phyloP scores from a whole-genome alignment of 1,284 basidiomycete genomes.

The Trichosporon asahii region DNA sequence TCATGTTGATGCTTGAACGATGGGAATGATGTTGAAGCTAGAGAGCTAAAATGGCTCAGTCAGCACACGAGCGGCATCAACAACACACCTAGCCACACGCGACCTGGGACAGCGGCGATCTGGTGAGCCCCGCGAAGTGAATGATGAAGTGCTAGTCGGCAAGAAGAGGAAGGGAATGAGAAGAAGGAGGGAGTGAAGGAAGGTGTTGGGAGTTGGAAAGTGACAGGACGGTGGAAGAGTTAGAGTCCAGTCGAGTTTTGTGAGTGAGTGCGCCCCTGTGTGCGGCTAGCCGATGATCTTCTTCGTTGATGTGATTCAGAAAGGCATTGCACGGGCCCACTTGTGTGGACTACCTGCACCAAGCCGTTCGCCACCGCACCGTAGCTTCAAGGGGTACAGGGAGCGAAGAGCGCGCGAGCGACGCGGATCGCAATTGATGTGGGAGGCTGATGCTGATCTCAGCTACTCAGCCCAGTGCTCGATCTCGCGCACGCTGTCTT shows the following conservation, averaged over 20 bases:
- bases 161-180: neutral
- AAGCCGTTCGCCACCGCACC: neutral
- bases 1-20: neutral
- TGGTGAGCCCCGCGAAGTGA: neutral
- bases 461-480: neutral
- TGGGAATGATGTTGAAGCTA: neutral
- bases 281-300: neutral
- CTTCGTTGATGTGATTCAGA: neutral
- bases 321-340: constrained; percentile 1
- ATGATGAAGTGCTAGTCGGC: neutral
- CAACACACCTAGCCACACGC: neutral
- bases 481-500: too few relatives aligned
- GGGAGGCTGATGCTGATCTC: neutral
- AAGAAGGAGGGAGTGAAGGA: neutral
- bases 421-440: neutral
- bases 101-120: neutral
- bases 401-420: neutral
- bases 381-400: neutral
- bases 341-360: neutral
- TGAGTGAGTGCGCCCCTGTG: neutral
- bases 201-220: neutral
- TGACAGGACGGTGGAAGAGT: neutral
- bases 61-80: neutral
- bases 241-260: neutral
- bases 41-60: neutral